Conservation (phyloP, 257 asterid species). For the Solanum chilense region DNA sequence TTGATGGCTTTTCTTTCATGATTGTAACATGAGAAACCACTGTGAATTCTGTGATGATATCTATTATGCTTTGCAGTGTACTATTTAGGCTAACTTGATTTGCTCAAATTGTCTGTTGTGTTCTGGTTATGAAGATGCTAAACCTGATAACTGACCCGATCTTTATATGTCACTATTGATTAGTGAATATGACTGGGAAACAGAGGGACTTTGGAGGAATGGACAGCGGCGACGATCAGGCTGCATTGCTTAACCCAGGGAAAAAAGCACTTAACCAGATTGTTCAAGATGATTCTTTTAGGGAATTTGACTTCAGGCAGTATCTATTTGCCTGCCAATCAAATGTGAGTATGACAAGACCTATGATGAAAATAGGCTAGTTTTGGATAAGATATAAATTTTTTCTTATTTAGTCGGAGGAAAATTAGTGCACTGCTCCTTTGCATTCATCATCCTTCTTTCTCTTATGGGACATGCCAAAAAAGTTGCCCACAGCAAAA, state of each 20-base stretch:
- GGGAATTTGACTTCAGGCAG: constrained; percentile 97
- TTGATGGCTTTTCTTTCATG: neutral
- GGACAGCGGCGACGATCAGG: constrained; percentile 85
- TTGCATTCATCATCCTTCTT: neutral
- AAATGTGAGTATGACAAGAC: constrained; percentile 49
- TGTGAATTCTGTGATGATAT: neutral
- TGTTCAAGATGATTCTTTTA: constrained; percentile 83
- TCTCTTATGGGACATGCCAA: neutral
- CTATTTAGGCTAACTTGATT: neutral
- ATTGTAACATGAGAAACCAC: neutral
- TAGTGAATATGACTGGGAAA: constrained; percentile 66
- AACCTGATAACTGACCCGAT: neutral
- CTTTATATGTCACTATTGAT: constrained; percentile 10
- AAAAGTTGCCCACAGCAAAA: neutral
- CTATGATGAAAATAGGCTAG: constrained; percentile 13
- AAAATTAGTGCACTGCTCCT: neutral
- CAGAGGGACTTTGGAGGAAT: constrained; percentile 85
- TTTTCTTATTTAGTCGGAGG: neutral
- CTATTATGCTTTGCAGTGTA: neutral
- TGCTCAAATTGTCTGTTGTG: neutral
- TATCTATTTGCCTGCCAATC: constrained; percentile 97
- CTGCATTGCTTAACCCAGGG: constrained; percentile 70
- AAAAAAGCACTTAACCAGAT: constrained; percentile 67
- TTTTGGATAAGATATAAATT: constrained; percentile 3
- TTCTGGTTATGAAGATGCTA: neutral